Evolutionary conservation across 257 asterid species (phyloP).

Genomic region (Paulownia fortunei): DNA sequence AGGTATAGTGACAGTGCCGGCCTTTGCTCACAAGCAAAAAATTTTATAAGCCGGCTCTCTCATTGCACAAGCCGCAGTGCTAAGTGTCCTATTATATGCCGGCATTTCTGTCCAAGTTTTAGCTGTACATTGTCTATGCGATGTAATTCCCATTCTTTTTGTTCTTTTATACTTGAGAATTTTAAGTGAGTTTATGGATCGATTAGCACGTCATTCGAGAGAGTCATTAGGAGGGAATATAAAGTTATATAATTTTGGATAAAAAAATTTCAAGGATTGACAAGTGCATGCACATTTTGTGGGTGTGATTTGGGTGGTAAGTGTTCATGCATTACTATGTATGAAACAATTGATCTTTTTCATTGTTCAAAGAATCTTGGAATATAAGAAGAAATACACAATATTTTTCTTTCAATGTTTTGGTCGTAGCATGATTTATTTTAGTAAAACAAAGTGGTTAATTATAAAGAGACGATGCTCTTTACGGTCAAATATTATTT

Average conservation of each 20-base stretch:
- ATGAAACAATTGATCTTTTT: constrained; percentile 24
- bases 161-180: constrained; percentile 15
- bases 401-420: not conserved
- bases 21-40: constrained; percentile 32
- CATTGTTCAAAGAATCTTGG: constrained; percentile 34
- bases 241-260: constrained; percentile 21
- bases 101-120: constrained; percentile 45
- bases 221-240: constrained; percentile 28
- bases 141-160: constrained; percentile 21
- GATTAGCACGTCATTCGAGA: constrained; percentile 24
- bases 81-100: constrained; percentile 37
- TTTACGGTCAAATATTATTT: not conserved
- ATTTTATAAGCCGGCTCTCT: constrained; percentile 20
- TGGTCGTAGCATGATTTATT: not conserved
- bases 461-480: not conserved
- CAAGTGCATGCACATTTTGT: constrained; percentile 68
- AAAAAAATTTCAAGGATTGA: no score
- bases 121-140: constrained; percentile 48
- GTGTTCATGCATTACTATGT: constrained; percentile 39
- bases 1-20: constrained; percentile 24
- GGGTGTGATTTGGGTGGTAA: constrained; percentile 45
- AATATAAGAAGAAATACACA: not conserved
- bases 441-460: not conserved
- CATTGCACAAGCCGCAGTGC: constrained; percentile 10
- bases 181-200: not conserved